phyloP scores from a whole-genome alignment of 352 stramenopile species.

The Aphanomyces astaci region DNA sequence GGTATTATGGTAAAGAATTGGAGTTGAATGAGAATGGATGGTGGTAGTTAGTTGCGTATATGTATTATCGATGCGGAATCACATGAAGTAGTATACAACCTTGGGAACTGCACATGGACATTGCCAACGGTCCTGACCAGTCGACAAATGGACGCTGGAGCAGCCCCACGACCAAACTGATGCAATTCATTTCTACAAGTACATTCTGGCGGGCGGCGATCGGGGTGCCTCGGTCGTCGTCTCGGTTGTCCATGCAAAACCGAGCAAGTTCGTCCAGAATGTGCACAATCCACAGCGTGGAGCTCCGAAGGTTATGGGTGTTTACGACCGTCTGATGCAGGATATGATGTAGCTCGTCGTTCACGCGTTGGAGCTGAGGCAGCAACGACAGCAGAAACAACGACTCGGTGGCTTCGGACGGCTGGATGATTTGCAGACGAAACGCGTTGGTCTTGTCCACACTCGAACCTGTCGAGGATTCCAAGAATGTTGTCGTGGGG shows the following conservation, averaged over 20 bases:
- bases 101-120: background rate
- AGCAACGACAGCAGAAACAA: constrained; percentile 3
- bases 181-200: background rate
- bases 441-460: background rate
- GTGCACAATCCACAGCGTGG: background rate
- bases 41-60: too few relatives aligned
- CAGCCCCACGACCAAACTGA: background rate
- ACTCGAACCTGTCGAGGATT: background rate
- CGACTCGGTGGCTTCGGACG: background rate
- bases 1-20: background rate
- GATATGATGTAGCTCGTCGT: background rate
- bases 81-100: too few relatives aligned
- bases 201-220: background rate
- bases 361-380: background rate
- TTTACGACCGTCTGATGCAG: background rate
- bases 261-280: background rate
- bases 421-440: background rate
- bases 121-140: background rate
- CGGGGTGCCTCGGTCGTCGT: background rate
- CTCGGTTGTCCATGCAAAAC: background rate
- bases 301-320: background rate
- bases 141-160: background rate
- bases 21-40: too few relatives aligned
- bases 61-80: too few relatives aligned
- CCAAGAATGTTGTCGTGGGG: background rate